Conservation (phyloP, 1,139 yeast species). For the Suhomyces wounanorum region DNA sequence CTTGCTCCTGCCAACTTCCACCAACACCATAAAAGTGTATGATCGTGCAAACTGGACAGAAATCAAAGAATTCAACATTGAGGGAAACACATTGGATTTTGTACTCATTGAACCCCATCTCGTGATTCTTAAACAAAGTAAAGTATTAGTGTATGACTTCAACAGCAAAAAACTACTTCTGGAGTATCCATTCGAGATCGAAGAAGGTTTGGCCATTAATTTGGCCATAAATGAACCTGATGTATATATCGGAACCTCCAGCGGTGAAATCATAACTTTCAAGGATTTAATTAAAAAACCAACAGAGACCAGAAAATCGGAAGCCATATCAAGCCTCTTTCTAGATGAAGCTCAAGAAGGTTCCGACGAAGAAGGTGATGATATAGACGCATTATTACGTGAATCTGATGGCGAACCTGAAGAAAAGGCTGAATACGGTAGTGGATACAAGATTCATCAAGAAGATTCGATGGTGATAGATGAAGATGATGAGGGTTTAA, state of each 20-base stretch:
- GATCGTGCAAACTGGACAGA: slow-evolving; percentile 36
- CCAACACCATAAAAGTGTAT: slow-evolving; percentile 37
- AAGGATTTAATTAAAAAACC: slow-evolving; percentile 25
- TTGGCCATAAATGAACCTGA: slow-evolving; percentile 28
- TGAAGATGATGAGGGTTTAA: slow-evolving; percentile 32
- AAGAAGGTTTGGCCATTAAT: slow-evolving; percentile 20
- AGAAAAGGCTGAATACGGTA: slow-evolving; percentile 8
- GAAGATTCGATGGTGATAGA: slow-evolving; percentile 43
- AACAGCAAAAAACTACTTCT: slow-evolving; percentile 27
- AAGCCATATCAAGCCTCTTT: slow-evolving; percentile 23
- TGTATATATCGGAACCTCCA: slow-evolving; percentile 53
- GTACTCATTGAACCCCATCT: slow-evolving; percentile 51
- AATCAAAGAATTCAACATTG: slow-evolving; percentile 12
- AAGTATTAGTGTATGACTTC: slow-evolving; percentile 60
- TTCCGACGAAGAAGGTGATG: slow-evolving; percentile 27
- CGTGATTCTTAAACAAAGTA: slow-evolving; percentile 37
- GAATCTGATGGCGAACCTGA: slow-evolving; percentile 21
- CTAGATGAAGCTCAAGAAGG: slow-evolving; percentile 34
- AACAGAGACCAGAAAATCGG: slow-evolving; percentile 1
- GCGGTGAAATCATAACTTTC: slow-evolving; percentile 50
- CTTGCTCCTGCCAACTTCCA: slow-evolving; percentile 57
- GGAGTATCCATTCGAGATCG: slow-evolving; percentile 16
- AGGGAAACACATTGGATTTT: slow-evolving; percentile 44
- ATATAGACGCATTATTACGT: slow-evolving; percentile 25
- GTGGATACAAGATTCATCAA: slow-evolving; percentile 22